Evolutionary conservation across 257 asterid species (phyloP).

Genomic region (Rubia yunnanensis): DNA sequence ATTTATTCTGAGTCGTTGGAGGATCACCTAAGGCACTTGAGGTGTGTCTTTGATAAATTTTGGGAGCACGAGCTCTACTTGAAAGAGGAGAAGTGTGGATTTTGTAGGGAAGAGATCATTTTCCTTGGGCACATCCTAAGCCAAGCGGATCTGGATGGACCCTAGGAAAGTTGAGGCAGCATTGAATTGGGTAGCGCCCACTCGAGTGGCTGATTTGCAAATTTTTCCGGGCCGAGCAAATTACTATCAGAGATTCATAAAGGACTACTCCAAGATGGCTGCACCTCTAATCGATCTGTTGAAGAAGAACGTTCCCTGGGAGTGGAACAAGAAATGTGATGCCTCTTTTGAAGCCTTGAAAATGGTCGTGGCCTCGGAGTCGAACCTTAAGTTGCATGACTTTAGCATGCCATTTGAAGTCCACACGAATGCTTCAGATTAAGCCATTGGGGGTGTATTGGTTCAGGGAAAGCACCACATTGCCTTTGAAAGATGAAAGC

Average conservation of each 20-base stretch:
- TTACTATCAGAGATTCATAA: neutral
- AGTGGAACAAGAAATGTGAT: too few relatives aligned
- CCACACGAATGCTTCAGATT: neutral
- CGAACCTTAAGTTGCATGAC: neutral
- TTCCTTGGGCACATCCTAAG: neutral
- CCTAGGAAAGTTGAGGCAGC: neutral
- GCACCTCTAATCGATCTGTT: too few relatives aligned
- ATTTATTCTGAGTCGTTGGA: neutral
- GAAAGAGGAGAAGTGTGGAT: neutral
- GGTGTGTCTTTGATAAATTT: neutral
- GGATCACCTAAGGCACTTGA: neutral
- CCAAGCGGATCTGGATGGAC: neutral
- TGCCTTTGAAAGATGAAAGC: neutral
- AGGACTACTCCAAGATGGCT: too few relatives aligned
- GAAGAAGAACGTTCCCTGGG: too few relatives aligned
- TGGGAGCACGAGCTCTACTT: neutral
- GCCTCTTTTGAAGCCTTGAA: neutral
- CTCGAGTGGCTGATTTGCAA: neutral
- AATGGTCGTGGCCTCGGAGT: neutral
- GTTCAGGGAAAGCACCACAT: neutral
- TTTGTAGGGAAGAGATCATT: neutral
- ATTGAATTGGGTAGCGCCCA: too few relatives aligned
- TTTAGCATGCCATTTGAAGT: neutral
- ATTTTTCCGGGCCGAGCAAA: neutral
- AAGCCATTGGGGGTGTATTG: too few relatives aligned